phyloP scores from a whole-genome alignment of 1,284 basidiomycete species.

The Cryptococcus hybrid region DNA sequence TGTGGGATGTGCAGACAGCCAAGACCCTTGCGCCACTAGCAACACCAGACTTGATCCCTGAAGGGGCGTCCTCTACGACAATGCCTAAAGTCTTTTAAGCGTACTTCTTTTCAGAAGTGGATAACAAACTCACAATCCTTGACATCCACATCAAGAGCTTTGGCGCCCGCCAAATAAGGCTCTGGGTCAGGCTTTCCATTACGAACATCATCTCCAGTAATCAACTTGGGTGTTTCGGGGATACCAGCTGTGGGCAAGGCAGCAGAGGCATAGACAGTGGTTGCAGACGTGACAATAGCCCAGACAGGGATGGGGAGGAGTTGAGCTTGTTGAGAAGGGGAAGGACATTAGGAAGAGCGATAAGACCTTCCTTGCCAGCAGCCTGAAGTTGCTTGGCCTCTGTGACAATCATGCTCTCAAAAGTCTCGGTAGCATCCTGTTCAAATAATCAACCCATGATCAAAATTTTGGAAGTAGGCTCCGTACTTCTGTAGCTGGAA shows the following conservation, averaged over 20 bases:
- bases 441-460: background rate
- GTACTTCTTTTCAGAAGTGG: background rate
- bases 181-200: slow-evolving; percentile 78
- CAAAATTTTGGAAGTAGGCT: background rate
- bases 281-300: slow-evolving; percentile 80
- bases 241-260: slow-evolving; percentile 63
- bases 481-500: background rate
- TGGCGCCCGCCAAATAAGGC: slow-evolving; percentile 60
- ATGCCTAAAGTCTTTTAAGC: slow-evolving; percentile 55
- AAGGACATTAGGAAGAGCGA: slow-evolving; percentile 45
- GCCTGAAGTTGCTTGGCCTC: slow-evolving; percentile 41
- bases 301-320: slow-evolving; percentile 56
- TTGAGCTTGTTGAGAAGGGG: slow-evolving; percentile 30
- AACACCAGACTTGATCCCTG: slow-evolving; percentile 68
- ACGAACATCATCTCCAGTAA: slow-evolving; percentile 71
- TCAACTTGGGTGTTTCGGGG: slow-evolving; percentile 58
- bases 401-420: slow-evolving; percentile 46
- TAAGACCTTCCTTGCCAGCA: slow-evolving; percentile 43
- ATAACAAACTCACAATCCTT: slow-evolving; percentile 33
- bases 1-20: slow-evolving; percentile 77
- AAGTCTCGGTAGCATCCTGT: slow-evolving; percentile 31
- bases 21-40: slow-evolving; percentile 71
- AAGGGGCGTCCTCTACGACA: slow-evolving; percentile 80
- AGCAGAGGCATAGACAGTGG: slow-evolving; percentile 62
- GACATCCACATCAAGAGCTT: slow-evolving; percentile 31